A percentile compares a stretch with the other conserved stretches of the same genome.
These are phyloP conservation scores for Solanum tarapatanum DNA, from an alignment of 257 asterid genomes.

Conservation along the genomic window DNA sequence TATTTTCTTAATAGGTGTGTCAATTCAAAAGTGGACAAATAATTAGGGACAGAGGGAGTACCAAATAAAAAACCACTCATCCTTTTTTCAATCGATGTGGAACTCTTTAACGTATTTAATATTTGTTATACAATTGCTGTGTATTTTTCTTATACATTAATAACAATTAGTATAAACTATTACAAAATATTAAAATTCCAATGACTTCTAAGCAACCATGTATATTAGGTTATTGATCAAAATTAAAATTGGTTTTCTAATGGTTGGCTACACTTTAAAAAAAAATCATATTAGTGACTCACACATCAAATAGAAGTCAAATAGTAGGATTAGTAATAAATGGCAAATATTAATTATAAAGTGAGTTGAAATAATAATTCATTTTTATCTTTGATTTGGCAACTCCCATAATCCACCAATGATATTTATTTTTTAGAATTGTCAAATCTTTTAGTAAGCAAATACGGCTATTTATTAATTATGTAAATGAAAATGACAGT, in stretches of 20 bases:
- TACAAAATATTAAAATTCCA: neutral
- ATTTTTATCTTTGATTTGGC: neutral
- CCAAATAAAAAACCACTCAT: too few species aligned
- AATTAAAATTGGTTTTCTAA: slow-evolving; percentile 7
- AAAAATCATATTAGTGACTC: slow-evolving; percentile 1
- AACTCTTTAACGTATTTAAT: neutral
- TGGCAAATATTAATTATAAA: neutral
- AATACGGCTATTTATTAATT: neutral
- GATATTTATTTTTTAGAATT: neutral
- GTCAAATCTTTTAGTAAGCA: neutral
- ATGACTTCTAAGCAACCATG: neutral
- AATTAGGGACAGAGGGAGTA: too few species aligned
- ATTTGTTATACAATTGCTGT: neutral
- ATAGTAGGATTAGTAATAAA: neutral
- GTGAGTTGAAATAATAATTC: neutral
- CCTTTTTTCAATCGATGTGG: neutral
- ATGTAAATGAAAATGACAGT: neutral
- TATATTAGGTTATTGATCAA: neutral
- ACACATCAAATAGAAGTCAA: neutral
- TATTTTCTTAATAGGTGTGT: too few species aligned
- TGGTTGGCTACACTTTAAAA: neutral
- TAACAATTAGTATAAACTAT: neutral
- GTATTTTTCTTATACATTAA: neutral
- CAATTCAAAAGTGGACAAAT: too few species aligned
- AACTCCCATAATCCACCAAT: neutral